Conservation (phyloP, 2,329 filamentous ascomycete species). For the Graphilbum ipis-grandicollis region DNA sequence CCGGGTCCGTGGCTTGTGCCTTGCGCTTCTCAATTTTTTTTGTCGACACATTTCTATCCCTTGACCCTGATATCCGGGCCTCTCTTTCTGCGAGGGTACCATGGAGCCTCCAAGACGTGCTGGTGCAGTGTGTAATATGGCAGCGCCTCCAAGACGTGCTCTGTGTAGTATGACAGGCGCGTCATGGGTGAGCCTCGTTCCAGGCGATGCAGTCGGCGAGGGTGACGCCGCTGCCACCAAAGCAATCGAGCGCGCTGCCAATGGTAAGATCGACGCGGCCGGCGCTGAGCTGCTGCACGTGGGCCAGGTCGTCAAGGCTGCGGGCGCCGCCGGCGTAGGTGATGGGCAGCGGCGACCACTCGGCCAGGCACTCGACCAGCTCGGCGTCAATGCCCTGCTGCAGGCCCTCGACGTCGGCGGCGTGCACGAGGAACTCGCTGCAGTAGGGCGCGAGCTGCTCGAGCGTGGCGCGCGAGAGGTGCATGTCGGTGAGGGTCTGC, state of each 20-base stretch:
- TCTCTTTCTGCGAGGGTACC: no score
- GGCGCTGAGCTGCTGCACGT: slow-evolving; percentile 59
- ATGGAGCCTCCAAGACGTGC: no score
- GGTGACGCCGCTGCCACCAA: slow-evolving; percentile 72
- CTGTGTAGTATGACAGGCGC: slow-evolving; percentile 5
- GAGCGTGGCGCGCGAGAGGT: slow-evolving; percentile 64
- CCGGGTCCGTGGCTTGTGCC: no score
- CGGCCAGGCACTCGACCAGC: slow-evolving; percentile 56
- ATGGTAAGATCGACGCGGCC: slow-evolving; percentile 88
- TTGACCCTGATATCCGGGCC: no score
- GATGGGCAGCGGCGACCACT: slow-evolving; percentile 67
- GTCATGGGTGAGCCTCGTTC: no score
- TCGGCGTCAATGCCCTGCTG: slow-evolving; percentile 81
- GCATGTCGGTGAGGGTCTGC: slow-evolving; percentile 96
- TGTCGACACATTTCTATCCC: no score
- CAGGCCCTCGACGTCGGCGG: slow-evolving; percentile 88
- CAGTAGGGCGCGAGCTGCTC: slow-evolving; percentile 72
- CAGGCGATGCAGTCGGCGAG: slow-evolving; percentile 81
- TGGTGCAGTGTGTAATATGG: no score
- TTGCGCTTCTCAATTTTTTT: no score
- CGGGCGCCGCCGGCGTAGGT: slow-evolving; percentile 94
- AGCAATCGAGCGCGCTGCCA: slow-evolving; percentile 89
- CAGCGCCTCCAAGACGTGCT: no score
- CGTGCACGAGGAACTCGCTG: slow-evolving; percentile 92
- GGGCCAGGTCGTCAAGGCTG: slow-evolving; percentile 63